Conservation (phyloP, 2,329 filamentous ascomycete species). For the Lecanicillium sp. region DNA sequence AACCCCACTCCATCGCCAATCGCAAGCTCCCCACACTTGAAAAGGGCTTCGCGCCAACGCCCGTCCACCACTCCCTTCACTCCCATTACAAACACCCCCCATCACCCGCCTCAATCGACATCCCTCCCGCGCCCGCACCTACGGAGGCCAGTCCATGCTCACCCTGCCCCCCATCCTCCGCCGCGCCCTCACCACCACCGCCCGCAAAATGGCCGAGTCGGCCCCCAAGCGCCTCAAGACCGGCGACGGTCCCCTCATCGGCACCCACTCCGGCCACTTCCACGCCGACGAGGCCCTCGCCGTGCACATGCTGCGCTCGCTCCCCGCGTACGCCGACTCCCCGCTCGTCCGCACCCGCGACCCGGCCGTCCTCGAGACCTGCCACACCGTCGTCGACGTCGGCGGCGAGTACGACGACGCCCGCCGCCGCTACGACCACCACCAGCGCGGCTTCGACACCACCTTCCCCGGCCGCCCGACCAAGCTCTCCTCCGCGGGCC, state of each 20-base stretch:
- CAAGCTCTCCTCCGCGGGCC: conserved; percentile 87
- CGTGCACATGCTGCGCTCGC: conserved; percentile 87
- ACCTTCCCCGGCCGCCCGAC: conserved; percentile 80
- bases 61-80: too few species aligned
- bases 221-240: conserved; percentile 82
- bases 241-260: conserved; percentile 58
- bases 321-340: conserved; percentile 72
- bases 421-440: conserved; percentile 84
- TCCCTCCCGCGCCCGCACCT: too few species aligned
- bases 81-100: too few species aligned
- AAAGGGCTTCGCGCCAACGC: too few species aligned
- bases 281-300: conserved; percentile 97
- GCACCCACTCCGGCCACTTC: conserved; percentile 97
- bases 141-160: conserved; percentile 7
- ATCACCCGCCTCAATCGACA: too few species aligned
- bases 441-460: conserved; percentile 84
- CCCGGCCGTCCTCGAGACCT: conserved; percentile 66
- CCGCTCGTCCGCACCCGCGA: conserved; percentile 83
- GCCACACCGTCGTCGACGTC: conserved; percentile 97
- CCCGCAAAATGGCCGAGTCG: conserved; percentile 47
- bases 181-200: conserved; percentile 12
- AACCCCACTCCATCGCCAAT: too few species aligned
- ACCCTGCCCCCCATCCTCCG: not conserved
- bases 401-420: conserved; percentile 83
- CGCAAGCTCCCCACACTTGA: too few species aligned